These are phyloP conservation scores for Wickerhamiella brachini DNA, from an alignment of 805 yeast genomes.

Conservation along the genomic window DNA sequence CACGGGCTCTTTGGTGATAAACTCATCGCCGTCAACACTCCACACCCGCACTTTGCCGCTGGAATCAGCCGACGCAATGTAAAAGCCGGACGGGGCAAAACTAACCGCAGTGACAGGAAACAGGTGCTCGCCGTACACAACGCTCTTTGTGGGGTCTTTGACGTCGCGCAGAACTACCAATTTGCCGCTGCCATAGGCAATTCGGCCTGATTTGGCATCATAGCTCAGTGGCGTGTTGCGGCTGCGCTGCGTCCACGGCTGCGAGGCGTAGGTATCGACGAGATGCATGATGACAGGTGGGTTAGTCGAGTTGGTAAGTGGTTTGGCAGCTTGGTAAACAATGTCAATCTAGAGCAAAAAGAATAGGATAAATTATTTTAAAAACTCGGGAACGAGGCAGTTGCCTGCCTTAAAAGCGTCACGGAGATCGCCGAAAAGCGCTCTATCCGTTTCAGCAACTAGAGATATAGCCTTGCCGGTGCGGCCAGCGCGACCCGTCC, in stretches of 20 bases:
- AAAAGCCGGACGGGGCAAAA: conserved; percentile 81
- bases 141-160: conserved; percentile 33
- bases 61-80: conserved; percentile 84
- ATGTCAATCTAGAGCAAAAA: no score
- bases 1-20: conserved; percentile 62
- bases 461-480: conserved; percentile 66
- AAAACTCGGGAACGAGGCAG: conserved; percentile 1
- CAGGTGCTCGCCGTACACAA: conserved; percentile 61
- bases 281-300: conserved; percentile 1
- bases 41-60: conserved; percentile 82
- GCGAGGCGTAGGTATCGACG: conserved; percentile 44
- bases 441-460: conserved; percentile 21
- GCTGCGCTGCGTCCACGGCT: conserved; percentile 65
- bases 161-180: conserved; percentile 61
- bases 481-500: conserved; percentile 93
- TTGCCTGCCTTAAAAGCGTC: conserved; percentile 3
- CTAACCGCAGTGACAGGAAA: conserved; percentile 66
- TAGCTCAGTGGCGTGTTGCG: conserved; percentile 60
- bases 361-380: neutral
- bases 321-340: no score
- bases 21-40: conserved; percentile 41
- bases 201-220: conserved; percentile 50
- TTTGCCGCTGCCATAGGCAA: conserved; percentile 75
- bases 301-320: neutral
- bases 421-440: conserved; percentile 9